phyloP scores from a whole-genome alignment of 225 moss, liverwort and hornwort species.

The Pseudisothecium myosuroides region DNA sequence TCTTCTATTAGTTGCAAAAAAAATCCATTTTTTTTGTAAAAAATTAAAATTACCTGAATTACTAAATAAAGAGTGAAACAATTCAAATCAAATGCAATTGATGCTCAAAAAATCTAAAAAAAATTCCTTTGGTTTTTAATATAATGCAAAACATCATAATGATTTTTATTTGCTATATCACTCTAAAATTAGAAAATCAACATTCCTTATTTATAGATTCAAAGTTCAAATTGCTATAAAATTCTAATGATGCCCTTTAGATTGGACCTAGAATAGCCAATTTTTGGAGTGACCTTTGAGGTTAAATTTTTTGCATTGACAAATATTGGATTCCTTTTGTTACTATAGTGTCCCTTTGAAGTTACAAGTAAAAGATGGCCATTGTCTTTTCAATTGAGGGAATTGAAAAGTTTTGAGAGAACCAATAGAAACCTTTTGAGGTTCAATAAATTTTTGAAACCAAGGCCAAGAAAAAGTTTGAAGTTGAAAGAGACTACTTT shows the following conservation, averaged over 20 bases:
- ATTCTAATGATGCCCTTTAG: background rate
- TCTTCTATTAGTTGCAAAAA: background rate
- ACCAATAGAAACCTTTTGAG: background rate
- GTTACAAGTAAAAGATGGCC: background rate
- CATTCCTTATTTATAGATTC: too few relatives aligned
- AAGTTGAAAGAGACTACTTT: too few relatives aligned
- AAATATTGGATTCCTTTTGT: background rate
- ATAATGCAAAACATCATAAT: too few relatives aligned
- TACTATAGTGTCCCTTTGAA: fast-evolving
- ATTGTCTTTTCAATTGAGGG: background rate
- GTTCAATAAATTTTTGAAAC: fast-evolving
- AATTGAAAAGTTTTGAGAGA: background rate
- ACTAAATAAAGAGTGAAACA: background rate
- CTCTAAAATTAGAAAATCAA: too few relatives aligned
- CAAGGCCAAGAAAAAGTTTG: too few relatives aligned
- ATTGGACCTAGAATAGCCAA: too few relatives aligned
- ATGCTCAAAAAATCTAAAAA: too few relatives aligned
- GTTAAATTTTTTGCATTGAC: background rate
- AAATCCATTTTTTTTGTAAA: too few relatives aligned
- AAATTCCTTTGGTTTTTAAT: too few relatives aligned
- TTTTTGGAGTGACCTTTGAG: background rate
- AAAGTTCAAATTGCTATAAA: too few relatives aligned
- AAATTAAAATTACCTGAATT: background rate
- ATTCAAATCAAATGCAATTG: background rate
- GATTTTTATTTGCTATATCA: too few relatives aligned